A percentile compares a stretch with the other conserved stretches of the same genome.
Evolutionary conservation across 106 monocot genomes (phyloP).

Genomic region (Dioscorea dumetorum): DNA sequence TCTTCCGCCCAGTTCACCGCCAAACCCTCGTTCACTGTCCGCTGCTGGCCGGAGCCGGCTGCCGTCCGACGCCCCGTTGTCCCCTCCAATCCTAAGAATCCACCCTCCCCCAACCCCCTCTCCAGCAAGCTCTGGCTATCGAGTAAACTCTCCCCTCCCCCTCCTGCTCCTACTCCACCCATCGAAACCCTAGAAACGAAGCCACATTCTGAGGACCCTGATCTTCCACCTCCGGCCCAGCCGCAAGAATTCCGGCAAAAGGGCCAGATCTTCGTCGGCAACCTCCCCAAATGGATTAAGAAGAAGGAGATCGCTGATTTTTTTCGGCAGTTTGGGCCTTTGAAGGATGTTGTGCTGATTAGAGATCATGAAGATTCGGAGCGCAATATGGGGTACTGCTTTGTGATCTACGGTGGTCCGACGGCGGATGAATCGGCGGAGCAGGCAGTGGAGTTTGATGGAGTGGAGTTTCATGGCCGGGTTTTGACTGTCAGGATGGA

Average conservation of each 20-base stretch:
- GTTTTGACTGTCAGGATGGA: conserved; percentile 73
- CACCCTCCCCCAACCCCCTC: conserved; percentile 41
- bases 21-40: conserved; percentile 11
- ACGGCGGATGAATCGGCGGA: conserved; percentile 58
- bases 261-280: conserved; percentile 84
- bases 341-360: conserved; percentile 79
- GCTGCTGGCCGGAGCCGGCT: conserved; percentile 3
- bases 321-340: conserved; percentile 88
- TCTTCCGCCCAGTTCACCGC: conserved; percentile 11
- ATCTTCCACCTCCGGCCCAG: not conserved
- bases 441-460: conserved; percentile 75
- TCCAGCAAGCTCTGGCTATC: conserved; percentile 77
- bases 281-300: conserved; percentile 84
- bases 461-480: conserved; percentile 79
- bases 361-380: conserved; percentile 76
- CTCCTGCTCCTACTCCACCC: conserved; percentile 21
- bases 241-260: conserved; percentile 41
- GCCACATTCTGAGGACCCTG: not conserved
- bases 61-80: conserved; percentile 23
- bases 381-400: conserved; percentile 88
- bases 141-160: conserved; percentile 65
- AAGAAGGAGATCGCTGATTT: conserved; percentile 83
- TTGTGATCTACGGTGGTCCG: conserved; percentile 77
- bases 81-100: not conserved
- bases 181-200: not conserved